Percentiles rank a stretch among this genome's conserved stretches.
Conservation (phyloP, 495 filamentous ascomycete species). For the Amphirosellinia nigrospora region DNA sequence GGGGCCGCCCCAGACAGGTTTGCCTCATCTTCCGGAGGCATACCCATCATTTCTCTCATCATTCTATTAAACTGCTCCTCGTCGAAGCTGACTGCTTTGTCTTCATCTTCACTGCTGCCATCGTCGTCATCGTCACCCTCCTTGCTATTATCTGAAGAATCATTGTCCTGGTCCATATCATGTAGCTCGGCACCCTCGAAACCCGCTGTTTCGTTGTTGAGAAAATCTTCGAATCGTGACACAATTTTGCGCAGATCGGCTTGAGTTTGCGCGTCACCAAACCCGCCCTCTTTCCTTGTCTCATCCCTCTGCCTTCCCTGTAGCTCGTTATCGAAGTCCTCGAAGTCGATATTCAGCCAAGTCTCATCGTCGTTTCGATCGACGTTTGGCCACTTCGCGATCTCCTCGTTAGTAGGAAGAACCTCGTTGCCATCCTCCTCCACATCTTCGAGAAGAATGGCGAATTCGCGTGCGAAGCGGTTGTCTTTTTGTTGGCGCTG, state of each 20-base stretch:
- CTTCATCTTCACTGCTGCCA: constrained; percentile 61
- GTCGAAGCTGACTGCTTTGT: constrained; percentile 79
- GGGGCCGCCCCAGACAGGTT: background rate
- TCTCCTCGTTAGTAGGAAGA: constrained; percentile 76
- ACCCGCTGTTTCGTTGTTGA: constrained; percentile 84
- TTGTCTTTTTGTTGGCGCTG: constrained; percentile 69
- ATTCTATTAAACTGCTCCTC: constrained; percentile 82
- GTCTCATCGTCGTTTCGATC: constrained; percentile 75
- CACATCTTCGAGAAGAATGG: constrained; percentile 75
- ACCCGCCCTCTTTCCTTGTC: constrained; percentile 47
- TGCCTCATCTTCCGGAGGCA: constrained; percentile 55
- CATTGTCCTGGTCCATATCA: constrained; percentile 73
- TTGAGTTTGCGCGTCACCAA: constrained; percentile 81
- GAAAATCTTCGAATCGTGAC: constrained; percentile 86
- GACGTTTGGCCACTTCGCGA: constrained; percentile 67
- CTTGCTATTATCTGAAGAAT: constrained; percentile 60
- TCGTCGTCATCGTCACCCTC: constrained; percentile 43
- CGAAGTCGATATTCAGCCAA: constrained; percentile 94
- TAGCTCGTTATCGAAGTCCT: constrained; percentile 85
- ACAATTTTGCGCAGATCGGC: constrained; percentile 89
- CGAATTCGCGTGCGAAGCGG: constrained; percentile 71
- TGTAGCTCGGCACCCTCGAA: constrained; percentile 79
- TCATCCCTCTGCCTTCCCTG: constrained; percentile 33
- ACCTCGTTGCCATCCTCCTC: constrained; percentile 58
- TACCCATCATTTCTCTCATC: constrained; percentile 96